These are phyloP conservation scores for Cyamopsis tetragonoloba DNA, from an alignment of 306 rosid genomes.

Conservation along the genomic window DNA sequence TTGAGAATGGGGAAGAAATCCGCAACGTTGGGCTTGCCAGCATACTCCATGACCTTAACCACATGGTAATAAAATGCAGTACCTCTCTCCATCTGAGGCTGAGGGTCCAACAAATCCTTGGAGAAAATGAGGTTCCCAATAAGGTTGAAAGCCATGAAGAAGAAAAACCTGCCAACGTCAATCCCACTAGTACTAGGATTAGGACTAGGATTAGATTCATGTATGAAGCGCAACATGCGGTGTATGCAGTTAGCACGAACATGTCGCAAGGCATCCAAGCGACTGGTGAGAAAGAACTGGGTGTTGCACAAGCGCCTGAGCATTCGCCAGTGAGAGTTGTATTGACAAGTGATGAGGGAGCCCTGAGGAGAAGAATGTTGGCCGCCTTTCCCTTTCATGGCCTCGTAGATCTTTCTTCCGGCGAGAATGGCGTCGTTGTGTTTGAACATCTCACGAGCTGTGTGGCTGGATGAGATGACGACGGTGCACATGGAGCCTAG, in stretches of 20 bases:
- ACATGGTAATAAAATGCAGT: slow-evolving; percentile 56
- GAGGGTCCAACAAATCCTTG: slow-evolving; percentile 58
- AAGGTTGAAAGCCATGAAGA: slow-evolving; percentile 75
- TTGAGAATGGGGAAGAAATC: slow-evolving; percentile 58
- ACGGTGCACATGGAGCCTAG: slow-evolving; percentile 81
- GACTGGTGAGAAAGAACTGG: slow-evolving; percentile 55
- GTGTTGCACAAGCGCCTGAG: slow-evolving; percentile 46
- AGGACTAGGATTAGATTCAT: slow-evolving; percentile 21
- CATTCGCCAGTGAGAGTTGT: slow-evolving; percentile 83
- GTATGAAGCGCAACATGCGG: slow-evolving; percentile 46
- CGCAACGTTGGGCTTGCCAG: slow-evolving; percentile 79
- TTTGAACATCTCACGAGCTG: slow-evolving; percentile 66
- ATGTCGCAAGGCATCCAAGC: slow-evolving; percentile 43
- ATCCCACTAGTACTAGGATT: slow-evolving; percentile 14
- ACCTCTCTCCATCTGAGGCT: slow-evolving; percentile 59
- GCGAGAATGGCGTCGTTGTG: slow-evolving; percentile 57
- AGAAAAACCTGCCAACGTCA: slow-evolving; percentile 59
- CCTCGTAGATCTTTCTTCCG: slow-evolving; percentile 72
- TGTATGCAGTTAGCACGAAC: slow-evolving; percentile 56
- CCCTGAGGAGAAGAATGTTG: too few species aligned
- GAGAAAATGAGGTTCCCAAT: slow-evolving; percentile 86
- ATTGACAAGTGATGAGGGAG: slow-evolving; percentile 63
- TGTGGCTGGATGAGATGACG: slow-evolving; percentile 57
- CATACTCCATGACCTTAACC: slow-evolving; percentile 65
- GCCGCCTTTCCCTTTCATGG: slow-evolving; percentile 67